These are phyloP conservation scores for Martiniozyma abietophila DNA, from an alignment of 805 yeast species.

Conservation along the genomic window DNA sequence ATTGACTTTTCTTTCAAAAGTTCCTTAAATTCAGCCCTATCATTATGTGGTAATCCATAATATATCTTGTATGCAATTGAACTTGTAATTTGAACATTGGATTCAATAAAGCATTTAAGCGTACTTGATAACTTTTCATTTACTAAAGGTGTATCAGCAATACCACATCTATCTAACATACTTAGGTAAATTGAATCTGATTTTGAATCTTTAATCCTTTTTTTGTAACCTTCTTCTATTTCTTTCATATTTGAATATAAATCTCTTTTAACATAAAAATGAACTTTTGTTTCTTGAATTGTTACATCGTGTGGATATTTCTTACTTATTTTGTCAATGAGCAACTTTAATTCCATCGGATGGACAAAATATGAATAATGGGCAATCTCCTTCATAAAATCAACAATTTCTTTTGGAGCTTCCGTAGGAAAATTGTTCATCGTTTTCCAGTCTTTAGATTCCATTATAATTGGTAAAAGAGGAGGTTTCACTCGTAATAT, in stretches of 20 bases:
- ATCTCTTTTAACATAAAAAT: conserved; percentile 1
- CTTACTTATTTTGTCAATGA: conserved; percentile 1
- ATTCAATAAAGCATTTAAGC: background rate
- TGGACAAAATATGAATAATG: conserved; percentile 7
- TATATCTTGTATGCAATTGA: conserved; percentile 6
- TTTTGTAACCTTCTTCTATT: background rate
- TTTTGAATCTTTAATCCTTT: background rate
- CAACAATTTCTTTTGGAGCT: background rate
- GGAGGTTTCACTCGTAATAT: no score
- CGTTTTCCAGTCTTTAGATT: no score
- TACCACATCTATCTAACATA: conserved; percentile 1
- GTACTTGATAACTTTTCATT: no score
- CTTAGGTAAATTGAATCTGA: conserved; percentile 1
- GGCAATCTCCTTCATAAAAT: conserved; percentile 2
- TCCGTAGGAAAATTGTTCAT: no score
- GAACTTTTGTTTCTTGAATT: conserved; percentile 2
- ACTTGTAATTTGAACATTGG: conserved; percentile 1
- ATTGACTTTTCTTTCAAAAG: conserved; percentile 1
- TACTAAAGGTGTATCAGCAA: background rate
- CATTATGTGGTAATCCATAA: conserved; percentile 3
- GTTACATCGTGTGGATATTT: conserved; percentile 1
- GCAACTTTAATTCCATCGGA: background rate
- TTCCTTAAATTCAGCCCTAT: background rate
- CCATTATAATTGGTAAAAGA: no score
- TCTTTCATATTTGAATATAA: background rate